Evolutionary conservation across 2,329 filamentous ascomycete genomes (phyloP), one percentile per base, ranked within the genome.

Genomic region (Grosmannia penicillata): DNA sequence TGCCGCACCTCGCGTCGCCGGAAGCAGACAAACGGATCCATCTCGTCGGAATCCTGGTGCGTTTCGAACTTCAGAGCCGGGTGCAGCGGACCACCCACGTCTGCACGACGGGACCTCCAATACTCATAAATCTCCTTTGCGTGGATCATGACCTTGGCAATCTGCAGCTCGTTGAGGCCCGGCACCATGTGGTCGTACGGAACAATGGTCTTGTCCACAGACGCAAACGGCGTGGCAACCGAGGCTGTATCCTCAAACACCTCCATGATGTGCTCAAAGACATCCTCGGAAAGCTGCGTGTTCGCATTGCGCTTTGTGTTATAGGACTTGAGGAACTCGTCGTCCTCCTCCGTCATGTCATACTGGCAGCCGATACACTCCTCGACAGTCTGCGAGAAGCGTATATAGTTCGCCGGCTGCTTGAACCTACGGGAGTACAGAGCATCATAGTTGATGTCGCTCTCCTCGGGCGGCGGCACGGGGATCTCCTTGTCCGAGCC

Each of bases 11-110:
- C 91, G 46, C 91, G 82, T 49, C 91, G 78, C 55, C 91, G 77
- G 72, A 98, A 98, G 61, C 91, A 98, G 52, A 98, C 87, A 61
- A 94, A 98, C 35, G 91, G 91, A 60, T 98, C 91, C 51, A 83
- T 76, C 55, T 98, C 91, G 57, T 98, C 91, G 44, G 80, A 93
- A 47, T 96, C 89, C 54, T 85, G 82, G 46, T 91, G 85, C 33
- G 79, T 93, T 63, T 98, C 91, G 48, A 94, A 91, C 63, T 95
- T 95, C 55, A 96, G 74, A 18, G 66, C 69, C 8, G 85, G 75
- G 53, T 87, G 80, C 44, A 96, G 63, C 6, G 78, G 63, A 55
- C 89, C 91, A 47, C 72, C 74, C 42, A 68, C 69, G 23, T 65
- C 66, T 50, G 76, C 64, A 37, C 84, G 74, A 51, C 75, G 74